Conservation (phyloP, 495 filamentous ascomycete genomes). For the Penicillium desertorum region DNA sequence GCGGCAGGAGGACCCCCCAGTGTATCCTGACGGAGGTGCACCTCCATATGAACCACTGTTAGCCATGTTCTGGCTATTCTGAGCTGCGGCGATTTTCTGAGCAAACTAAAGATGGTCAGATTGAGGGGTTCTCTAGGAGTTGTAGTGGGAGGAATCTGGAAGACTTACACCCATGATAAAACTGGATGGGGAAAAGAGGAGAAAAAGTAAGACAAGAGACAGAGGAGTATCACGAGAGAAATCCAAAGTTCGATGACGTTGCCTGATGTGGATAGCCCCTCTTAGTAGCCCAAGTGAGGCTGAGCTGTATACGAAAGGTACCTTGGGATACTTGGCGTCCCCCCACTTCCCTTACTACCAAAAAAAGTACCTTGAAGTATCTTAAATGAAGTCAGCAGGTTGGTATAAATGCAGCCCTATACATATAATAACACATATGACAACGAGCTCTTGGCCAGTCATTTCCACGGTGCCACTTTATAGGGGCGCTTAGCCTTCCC, state of each 20-base stretch:
- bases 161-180: constrained; percentile 40
- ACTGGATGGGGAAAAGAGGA: neutral
- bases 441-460: neutral
- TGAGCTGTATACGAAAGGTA: constrained; percentile 11
- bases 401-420: neutral
- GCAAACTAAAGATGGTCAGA: constrained; percentile 39
- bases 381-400: neutral
- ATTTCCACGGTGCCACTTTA: neutral
- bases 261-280: constrained; percentile 11
- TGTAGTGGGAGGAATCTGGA: neutral
- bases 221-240: constrained; percentile 7
- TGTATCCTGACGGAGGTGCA: constrained; percentile 43
- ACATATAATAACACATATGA: neutral
- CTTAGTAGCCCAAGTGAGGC: constrained; percentile 3
- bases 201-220: constrained; percentile 9
- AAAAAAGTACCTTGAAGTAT: neutral
- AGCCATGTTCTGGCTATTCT: constrained; percentile 29
- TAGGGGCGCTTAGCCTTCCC: neutral
- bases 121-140: neutral
- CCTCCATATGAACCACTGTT: constrained; percentile 37
- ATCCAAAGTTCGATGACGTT: constrained; percentile 9
- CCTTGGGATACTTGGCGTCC: neutral
- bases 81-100: constrained; percentile 44
- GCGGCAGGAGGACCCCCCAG: constrained; percentile 45
- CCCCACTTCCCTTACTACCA: neutral